A percentile compares a stretch with the other conserved stretches of the same genome.
Evolutionary conservation across 1,284 basidiomycete genomes (phyloP).

Genomic region (Naganishia albida): DNA sequence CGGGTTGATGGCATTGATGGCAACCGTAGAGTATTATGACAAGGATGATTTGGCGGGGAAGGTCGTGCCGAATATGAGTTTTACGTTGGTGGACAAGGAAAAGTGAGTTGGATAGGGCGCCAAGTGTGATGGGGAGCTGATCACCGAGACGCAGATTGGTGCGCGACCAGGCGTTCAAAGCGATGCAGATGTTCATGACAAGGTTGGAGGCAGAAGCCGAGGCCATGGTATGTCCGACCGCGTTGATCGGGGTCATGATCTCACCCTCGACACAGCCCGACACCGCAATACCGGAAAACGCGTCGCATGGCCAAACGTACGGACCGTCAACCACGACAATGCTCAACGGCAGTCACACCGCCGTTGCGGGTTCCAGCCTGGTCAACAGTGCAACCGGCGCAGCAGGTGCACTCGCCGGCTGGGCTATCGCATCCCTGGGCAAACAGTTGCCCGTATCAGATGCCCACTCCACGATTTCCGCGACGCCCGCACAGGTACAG

Average conservation of each 20-base stretch:
- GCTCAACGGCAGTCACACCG: conserved; percentile 48
- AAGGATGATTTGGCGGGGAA: conserved; percentile 82
- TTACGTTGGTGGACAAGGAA: conserved; percentile 81
- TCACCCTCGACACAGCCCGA: conserved; percentile 63
- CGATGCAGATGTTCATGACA: conserved; percentile 80
- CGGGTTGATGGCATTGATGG: conserved; percentile 94
- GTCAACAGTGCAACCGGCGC: conserved; percentile 85
- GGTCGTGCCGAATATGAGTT: conserved; percentile 81
- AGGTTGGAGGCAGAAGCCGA: conserved; percentile 75
- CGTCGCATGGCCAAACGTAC: conserved; percentile 47
- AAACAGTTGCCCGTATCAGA: conserved; percentile 68
- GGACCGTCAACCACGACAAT: conserved; percentile 49
- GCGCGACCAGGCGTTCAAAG: conserved; percentile 90
- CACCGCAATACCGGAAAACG: conserved; percentile 58
- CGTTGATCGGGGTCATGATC: not conserved
- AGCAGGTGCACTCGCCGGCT: conserved; percentile 84
- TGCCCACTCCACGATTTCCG: conserved; percentile 66
- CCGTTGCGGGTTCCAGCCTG: conserved; percentile 56
- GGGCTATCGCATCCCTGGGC: conserved; percentile 85
- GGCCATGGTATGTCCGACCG: conserved; percentile 65
- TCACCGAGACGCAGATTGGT: conserved; percentile 67
- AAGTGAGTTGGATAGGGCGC: conserved; percentile 75
- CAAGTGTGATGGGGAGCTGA: not conserved
- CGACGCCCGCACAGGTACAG: conserved; percentile 35
- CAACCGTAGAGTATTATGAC: conserved; percentile 87